A percentile compares a stretch with the other conserved stretches of the same genome.
Conservation (phyloP, 2,329 filamentous ascomycete species). For the Fusarium siculi region DNA sequence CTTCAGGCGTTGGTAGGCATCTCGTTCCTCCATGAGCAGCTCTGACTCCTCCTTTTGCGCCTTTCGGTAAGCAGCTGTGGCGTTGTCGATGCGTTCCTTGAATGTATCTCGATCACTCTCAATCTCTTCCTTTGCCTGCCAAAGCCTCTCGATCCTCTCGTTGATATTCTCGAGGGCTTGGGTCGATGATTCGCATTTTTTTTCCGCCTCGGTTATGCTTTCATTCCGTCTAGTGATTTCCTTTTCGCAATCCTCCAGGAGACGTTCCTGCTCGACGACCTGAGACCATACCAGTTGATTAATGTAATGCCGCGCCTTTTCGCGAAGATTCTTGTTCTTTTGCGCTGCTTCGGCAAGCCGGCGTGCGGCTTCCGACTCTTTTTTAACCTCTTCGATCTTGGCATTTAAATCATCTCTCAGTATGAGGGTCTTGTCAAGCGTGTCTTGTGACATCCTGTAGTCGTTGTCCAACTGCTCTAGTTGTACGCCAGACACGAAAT, state of each 20-base stretch:
- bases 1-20: conserved; percentile 69
- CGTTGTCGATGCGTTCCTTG: conserved; percentile 55
- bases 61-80: conserved; percentile 63
- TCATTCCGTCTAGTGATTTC: conserved; percentile 42
- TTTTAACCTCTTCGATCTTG: conserved; percentile 50
- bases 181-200: conserved; percentile 56
- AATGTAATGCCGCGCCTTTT: conserved; percentile 67
- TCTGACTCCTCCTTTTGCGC: conserved; percentile 64
- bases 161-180: conserved; percentile 59
- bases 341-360: conserved; percentile 72
- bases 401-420: conserved; percentile 51
- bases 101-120: conserved; percentile 59
- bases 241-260: conserved; percentile 52
- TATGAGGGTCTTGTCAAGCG: conserved; percentile 71
- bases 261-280: conserved; percentile 78
- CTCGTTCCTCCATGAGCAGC: conserved; percentile 71
- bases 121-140: conserved; percentile 54
- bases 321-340: conserved; percentile 72
- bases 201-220: conserved; percentile 44
- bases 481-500: conserved; percentile 94
- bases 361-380: conserved; percentile 67
- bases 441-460: conserved; percentile 85
- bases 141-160: conserved; percentile 54
- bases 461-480: conserved; percentile 92
- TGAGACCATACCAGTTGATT: conserved; percentile 87